These are phyloP conservation scores for Flaveria trinervia DNA, from an alignment of 129 eudicot species.

Conservation along the genomic window DNA sequence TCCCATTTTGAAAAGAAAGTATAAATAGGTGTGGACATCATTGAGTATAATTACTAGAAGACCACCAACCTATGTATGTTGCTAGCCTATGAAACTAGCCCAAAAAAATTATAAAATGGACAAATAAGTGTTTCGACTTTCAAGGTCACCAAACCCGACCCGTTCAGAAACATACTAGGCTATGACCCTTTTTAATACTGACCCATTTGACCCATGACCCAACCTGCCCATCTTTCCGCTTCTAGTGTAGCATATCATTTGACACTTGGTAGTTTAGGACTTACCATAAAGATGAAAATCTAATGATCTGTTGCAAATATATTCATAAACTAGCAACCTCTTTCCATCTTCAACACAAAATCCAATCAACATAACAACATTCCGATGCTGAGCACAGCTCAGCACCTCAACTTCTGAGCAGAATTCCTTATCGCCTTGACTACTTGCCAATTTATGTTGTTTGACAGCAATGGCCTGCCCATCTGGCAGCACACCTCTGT, in stretches of 20 bases:
- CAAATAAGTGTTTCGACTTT: background rate
- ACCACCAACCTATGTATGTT: background rate
- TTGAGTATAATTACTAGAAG: background rate
- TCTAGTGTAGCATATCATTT: slow-evolving; percentile 5
- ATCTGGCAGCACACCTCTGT: slow-evolving; percentile 82
- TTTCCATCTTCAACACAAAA: slow-evolving; percentile 87
- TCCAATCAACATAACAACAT: slow-evolving; percentile 92
- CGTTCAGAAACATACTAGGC: background rate
- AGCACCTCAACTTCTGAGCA: slow-evolving; percentile 97
- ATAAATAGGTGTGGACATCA: background rate
- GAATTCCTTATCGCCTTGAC: slow-evolving; percentile 95
- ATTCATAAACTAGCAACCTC: slow-evolving; percentile 90
- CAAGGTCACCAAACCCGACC: background rate
- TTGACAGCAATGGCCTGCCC: slow-evolving; percentile 93
- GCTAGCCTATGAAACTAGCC: background rate
- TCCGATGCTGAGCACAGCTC: slow-evolving; percentile 96
- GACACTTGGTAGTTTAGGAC: background rate
- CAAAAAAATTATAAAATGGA: background rate
- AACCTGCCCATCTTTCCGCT: background rate
- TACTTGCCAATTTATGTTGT: slow-evolving; percentile 93
- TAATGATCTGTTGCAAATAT: slow-evolving; percentile 84
- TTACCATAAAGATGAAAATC: slow-evolving; percentile 95
- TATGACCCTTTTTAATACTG: background rate
- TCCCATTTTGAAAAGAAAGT: background rate
- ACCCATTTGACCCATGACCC: background rate